Evolutionary conservation across 2,329 filamentous ascomycete species (phyloP), one percentile per base, ranked within the genome.

Genomic region (Beauveria scarabaeidicola): DNA sequence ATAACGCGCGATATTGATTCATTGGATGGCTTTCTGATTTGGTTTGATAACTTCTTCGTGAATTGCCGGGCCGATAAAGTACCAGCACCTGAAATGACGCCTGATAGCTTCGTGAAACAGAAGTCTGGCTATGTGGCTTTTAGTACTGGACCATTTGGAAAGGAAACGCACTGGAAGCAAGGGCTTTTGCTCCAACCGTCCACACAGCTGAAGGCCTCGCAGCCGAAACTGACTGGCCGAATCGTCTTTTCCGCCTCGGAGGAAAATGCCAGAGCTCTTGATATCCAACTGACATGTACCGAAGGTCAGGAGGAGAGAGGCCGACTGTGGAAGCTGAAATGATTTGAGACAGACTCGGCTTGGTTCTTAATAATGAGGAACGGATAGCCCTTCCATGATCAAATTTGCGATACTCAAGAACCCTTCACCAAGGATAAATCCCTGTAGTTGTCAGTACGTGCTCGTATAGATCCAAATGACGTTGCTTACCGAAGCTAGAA

Each of bases 1-100:
- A 69, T 94, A 6, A 80, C 77, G 1, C 75, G 80, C 48, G 82
- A 88, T 62, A 77, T 87, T 59, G 84, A 89, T 61, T 76, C 79
- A 1, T 76, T 97, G n/a, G 91, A 97, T 69, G 93, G 90, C 5
- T 96, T 91, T 72, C 80, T 91, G 15, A 82, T 96, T 65, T 97
- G 92, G 90, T 97, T 97, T 70, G 93, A 97, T 71, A 93, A 88
- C 25, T 94, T 94, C 78, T 97, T 97, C 74, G 83, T 88, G 64
- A 84, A 86, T 10, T 81, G 82, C 0, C 76, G 80, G 40, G 74
- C 79, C 40, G 74, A 79, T 32, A 74, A 78, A 23, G 75, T 84
- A 51, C 77, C 79, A 9, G 63, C 77, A 9, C 74, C 79, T 32
- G 73, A 80, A 62, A 77, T 77, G n/a, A 82, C 84, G 54, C 83